Base-by-base conservation (phyloP, 2,329 filamentous ascomycete species). In the Bertia moriformis region DNA sequence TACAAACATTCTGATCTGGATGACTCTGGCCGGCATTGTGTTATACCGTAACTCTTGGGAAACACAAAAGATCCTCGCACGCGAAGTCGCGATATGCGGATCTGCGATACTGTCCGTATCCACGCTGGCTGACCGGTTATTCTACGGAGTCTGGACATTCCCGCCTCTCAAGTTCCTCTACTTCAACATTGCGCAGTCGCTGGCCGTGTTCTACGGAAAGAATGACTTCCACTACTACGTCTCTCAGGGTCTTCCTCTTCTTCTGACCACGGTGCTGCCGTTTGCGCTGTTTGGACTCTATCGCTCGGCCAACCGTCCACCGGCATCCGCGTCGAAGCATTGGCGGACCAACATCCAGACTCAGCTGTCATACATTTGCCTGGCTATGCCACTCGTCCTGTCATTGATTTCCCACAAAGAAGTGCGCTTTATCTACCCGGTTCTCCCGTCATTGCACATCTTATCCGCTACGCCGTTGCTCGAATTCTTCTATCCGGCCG, bases 161-260 rank as follows among this genome's bases (percentile, higher is more conserved):
- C 77, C 77, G 4, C 72, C 75, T 1, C 51, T 78, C 24, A 65
- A 67, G 19, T 82, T 82, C 52, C 59, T 81, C 40, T 69, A 78
- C 48, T 73, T 81, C 59, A 82, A 82, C 51, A 61, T 82, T 32
- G 65, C 70, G 17, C 73, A 78, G 50, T 74, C 70, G 4, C 57
- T 82, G 15, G 71, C 77, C 12, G 64, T 75, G 12, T 81, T 81
- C 53, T 82, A 82, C 48, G 77, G 77, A 14, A 65, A 50, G 15
- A 82, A 79, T 52, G 65, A 75, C 39, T 62, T 65, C 52, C 74
- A 80, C 51, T 82, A 82, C 54, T 82, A 82, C 51, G 50, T 76
- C 38, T 74, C 73, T 1, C 75, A 82, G 52, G 78, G 73, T 4
- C 61, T 77, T 27, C 76, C 77, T 4, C 61, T 81, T 3, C 62